Conservation (phyloP, 768 basidiomycete species). For the Naematelia encephala region DNA sequence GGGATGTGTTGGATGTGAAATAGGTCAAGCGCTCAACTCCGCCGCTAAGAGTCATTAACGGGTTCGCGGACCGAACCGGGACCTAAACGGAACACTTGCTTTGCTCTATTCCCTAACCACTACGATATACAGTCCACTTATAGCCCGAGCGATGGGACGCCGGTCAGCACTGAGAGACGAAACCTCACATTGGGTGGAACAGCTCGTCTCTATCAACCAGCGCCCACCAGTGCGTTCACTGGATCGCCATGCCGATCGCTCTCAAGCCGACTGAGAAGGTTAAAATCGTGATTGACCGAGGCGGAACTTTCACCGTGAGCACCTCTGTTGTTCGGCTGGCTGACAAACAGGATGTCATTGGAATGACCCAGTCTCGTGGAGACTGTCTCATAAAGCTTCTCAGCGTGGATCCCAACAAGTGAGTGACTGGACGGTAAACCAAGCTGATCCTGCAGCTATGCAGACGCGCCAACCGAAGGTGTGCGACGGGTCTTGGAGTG, state of each 20-base stretch:
- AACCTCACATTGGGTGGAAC: not conserved
- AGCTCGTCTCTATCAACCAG: not conserved
- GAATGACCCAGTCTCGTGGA: slow-evolving; percentile 42
- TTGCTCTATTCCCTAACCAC: no score
- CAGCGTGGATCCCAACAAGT: slow-evolving; percentile 9
- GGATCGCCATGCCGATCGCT: slow-evolving; percentile 11
- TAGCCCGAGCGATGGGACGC: not conserved
- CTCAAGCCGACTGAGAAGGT: slow-evolving; percentile 5
- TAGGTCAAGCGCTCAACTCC: not conserved
- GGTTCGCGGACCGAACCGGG: not conserved
- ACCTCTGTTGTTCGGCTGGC: not conserved
- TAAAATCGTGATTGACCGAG: slow-evolving; percentile 39
- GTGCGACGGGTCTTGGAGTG: slow-evolving; percentile 71
- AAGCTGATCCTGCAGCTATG: not conserved
- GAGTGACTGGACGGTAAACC: not conserved
- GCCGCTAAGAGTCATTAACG: not conserved
- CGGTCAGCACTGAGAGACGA: not conserved
- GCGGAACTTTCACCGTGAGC: slow-evolving; percentile 66
- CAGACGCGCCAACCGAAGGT: slow-evolving; percentile 19
- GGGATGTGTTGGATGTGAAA: not conserved
- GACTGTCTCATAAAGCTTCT: slow-evolving; percentile 10
- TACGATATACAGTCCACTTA: not conserved
- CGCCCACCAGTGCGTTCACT: not conserved
- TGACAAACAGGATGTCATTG: slow-evolving; percentile 8
- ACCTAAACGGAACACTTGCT: no score